These are phyloP conservation scores for Clarireedia monteithiana DNA, from an alignment of 2,329 filamentous ascomycete species.

Conservation along the genomic window DNA sequence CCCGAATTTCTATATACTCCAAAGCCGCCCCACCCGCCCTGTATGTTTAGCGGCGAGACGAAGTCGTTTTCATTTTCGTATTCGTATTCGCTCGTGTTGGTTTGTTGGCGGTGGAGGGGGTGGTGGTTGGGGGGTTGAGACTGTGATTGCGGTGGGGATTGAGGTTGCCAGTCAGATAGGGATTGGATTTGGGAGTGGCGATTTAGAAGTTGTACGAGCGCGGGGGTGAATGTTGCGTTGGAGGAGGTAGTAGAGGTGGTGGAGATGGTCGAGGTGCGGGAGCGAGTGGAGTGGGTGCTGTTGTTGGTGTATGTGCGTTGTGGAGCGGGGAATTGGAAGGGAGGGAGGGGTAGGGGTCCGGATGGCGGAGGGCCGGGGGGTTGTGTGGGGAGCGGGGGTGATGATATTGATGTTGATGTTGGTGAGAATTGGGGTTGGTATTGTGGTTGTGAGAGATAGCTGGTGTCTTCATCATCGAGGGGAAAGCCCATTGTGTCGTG, in stretches of 20 bases:
- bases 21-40: conserved; percentile 3
- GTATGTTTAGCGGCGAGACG: background rate
- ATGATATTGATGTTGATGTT: no score
- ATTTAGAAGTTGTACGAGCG: no score
- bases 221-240: no score
- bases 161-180: no score
- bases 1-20: no score
- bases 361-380: background rate
- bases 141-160: no score
- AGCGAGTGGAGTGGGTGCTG: background rate
- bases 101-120: no score
- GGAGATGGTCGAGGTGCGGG: background rate
- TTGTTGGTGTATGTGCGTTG: background rate
- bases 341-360: background rate
- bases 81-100: background rate
- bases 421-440: background rate
- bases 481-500: conserved; percentile 23
- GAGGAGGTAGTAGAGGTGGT: no score
- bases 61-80: background rate
- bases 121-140: no score
- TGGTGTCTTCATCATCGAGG: conserved; percentile 10
- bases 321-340: background rate
- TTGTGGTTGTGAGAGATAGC: conserved; percentile 1
- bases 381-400: background rate
- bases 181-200: no score